Percentiles rank a stretch among this genome's conserved stretches.
These are phyloP conservation scores for Hydnum rufescens DNA, from an alignment of 768 basidiomycete genomes.

Conservation along the genomic window DNA sequence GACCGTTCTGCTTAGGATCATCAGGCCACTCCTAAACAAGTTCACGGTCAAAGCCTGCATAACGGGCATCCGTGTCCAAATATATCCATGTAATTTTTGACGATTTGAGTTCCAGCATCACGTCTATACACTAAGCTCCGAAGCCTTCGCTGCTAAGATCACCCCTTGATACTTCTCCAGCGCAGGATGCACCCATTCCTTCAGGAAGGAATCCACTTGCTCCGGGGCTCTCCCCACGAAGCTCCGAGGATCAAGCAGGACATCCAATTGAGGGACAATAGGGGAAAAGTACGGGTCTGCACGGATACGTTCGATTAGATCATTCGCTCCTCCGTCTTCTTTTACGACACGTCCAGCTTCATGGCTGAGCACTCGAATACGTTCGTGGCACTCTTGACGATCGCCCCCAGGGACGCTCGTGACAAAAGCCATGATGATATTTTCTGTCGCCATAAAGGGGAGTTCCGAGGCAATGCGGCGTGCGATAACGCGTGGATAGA, in stretches of 20 bases:
- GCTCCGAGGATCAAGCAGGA: constrained; percentile 61
- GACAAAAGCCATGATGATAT: constrained; percentile 97
- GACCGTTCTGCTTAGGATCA: too few species aligned
- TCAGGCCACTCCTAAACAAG: too few species aligned
- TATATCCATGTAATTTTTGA: too few species aligned
- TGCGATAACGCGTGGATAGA: constrained; percentile 90
- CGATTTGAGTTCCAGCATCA: too few species aligned
- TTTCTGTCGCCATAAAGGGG: constrained; percentile 99
- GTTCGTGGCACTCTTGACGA: constrained; percentile 91
- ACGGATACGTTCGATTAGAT: constrained; percentile 76
- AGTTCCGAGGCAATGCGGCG: constrained; percentile 85
- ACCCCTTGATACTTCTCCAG: constrained; percentile 25
- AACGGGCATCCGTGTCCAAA: too few species aligned
- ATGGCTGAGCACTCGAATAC: constrained; percentile 70
- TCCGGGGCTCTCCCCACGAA: constrained; percentile 91
- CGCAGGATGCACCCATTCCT: constrained; percentile 75
- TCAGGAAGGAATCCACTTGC: constrained; percentile 79
- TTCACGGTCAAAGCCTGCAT: too few species aligned
- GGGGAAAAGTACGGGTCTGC: constrained; percentile 74
- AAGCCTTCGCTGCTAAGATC: constrained; percentile 19
- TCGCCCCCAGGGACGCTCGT: constrained; percentile 75
- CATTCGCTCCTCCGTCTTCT: constrained; percentile 83
- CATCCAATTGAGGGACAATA: constrained; percentile 62
- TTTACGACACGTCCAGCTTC: constrained; percentile 91
- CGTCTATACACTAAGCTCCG: constrained; percentile 23